Percentiles rank a stretch among this genome's conserved stretches.
phyloP scores from a whole-genome alignment of 306 rosid genomes.

The Dalbergia oliveri region DNA sequence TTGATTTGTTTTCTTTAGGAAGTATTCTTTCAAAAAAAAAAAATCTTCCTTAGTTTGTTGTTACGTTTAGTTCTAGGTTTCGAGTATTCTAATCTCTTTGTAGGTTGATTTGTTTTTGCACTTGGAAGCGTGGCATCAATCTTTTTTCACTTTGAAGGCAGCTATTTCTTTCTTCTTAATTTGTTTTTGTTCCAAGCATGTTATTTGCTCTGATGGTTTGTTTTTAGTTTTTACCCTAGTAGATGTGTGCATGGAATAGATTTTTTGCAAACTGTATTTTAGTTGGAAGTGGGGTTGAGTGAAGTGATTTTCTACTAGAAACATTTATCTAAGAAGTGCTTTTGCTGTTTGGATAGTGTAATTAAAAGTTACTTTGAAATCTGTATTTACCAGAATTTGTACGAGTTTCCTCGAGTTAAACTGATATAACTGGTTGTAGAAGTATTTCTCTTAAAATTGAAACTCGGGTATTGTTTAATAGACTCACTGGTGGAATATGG shows the following conservation, averaged over 20 bases:
- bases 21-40: background rate
- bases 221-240: background rate
- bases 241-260: background rate
- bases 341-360: too few species aligned
- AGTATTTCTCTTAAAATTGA: background rate
- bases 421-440: background rate
- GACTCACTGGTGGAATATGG: background rate
- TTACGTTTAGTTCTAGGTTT: background rate
- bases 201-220: background rate
- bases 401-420: background rate
- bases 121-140: background rate
- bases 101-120: background rate
- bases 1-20: background rate
- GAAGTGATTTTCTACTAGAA: background rate
- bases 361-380: background rate
- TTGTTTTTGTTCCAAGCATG: background rate
- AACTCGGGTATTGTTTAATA: too few species aligned
- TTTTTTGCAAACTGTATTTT: background rate
- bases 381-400: background rate
- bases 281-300: conserved; percentile 6
- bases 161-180: background rate
- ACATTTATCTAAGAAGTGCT: background rate
- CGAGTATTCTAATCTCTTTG: background rate
- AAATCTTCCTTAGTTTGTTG: background rate
- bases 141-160: background rate